These are phyloP conservation scores for Paraleonurus japonicus DNA, from an alignment of 257 asterid genomes.

Conservation along the genomic window DNA sequence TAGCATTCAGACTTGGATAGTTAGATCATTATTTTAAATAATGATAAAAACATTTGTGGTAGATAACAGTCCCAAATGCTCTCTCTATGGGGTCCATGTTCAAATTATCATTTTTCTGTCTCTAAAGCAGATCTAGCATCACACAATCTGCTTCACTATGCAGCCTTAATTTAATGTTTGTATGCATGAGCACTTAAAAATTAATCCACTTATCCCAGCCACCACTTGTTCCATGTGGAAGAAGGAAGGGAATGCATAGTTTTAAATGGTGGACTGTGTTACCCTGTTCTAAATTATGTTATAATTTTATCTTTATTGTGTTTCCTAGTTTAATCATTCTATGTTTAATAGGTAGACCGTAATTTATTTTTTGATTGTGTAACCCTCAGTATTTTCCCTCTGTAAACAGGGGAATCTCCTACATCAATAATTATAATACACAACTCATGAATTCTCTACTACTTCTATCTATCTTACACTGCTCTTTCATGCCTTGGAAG, in stretches of 20 bases:
- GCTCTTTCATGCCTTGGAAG: not conserved
- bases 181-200: not conserved
- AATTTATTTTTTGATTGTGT: not conserved
- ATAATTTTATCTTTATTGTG: not conserved
- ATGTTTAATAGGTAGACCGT: not conserved
- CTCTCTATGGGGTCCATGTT: not conserved
- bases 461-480: not conserved
- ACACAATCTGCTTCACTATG: not conserved
- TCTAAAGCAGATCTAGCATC: not conserved
- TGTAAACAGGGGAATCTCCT: not conserved
- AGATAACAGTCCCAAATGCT: not conserved
- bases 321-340: not conserved
- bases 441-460: not conserved
- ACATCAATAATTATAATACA: too few relatives aligned
- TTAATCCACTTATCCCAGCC: not conserved
- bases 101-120: not conserved
- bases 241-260: too few relatives aligned
- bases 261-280: not conserved
- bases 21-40: not conserved
- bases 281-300: not conserved
- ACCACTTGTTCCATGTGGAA: conserved; percentile 6
- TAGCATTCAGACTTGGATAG: not conserved
- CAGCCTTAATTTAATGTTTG: not conserved
- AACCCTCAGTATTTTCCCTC: not conserved
- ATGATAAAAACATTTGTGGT: not conserved